Evolutionary conservation across 2,329 filamentous ascomycete species (phyloP).

Genomic region (Fusarium concolor): DNA sequence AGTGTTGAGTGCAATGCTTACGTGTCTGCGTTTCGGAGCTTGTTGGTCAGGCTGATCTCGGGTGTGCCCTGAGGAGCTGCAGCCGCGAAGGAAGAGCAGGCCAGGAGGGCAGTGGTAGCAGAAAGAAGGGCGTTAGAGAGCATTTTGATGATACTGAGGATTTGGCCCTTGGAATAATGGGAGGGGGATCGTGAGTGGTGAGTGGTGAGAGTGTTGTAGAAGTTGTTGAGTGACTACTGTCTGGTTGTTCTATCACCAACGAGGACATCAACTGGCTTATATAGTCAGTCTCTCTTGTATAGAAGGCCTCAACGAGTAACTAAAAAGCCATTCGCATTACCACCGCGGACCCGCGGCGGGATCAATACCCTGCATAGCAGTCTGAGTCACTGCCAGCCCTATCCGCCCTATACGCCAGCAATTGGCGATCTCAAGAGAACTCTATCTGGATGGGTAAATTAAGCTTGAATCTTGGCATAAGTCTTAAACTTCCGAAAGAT

Average conservation of each 20-base stretch:
- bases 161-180: not conserved
- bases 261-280: constrained; percentile 3
- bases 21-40: constrained; percentile 55
- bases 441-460: not conserved
- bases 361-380: not conserved
- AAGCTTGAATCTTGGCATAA: constrained; percentile 8
- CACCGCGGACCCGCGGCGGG: not conserved
- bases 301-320: fast-evolving
- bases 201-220: not conserved
- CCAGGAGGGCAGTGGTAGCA: constrained; percentile 51
- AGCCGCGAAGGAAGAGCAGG: constrained; percentile 50
- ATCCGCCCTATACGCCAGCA: not conserved
- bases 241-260: not conserved
- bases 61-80: constrained; percentile 37
- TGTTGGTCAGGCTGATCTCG: constrained; percentile 49
- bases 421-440: not conserved
- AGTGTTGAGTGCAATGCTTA: constrained; percentile 28
- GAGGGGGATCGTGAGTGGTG: not conserved
- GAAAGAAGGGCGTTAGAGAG: constrained; percentile 11
- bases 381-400: not conserved
- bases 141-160: not conserved
- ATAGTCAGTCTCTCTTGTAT: not conserved
- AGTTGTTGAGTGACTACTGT: constrained; percentile 1
- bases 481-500: not conserved
- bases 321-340: no score